These are phyloP conservation scores for sweet orange (Citrus sinensis) DNA, from an alignment of 345 rosid genomes.

Conservation along the genomic window DVS_A1.0 CM039161.1:13349001-13349500, in stretches of 20 bases:
- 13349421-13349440: constrained; percentile 86
- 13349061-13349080: no score
- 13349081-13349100: neutral
- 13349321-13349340: neutral
- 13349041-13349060: no score
- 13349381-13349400: constrained; percentile 87
- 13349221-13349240: neutral
- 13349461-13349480: constrained; percentile 89
- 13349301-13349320: constrained; percentile 23
- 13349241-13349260: neutral
- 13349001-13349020: no score
- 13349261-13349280: neutral
- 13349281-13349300: constrained; percentile 13
- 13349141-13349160: neutral
- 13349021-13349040: no score
- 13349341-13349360: neutral
- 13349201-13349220: no score
- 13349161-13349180: neutral
- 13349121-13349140: constrained; percentile 2
- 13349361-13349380: constrained; percentile 91
- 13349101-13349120: neutral
- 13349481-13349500: constrained; percentile 68
- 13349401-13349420: constrained; percentile 88
- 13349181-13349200: neutral
- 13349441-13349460: constrained; percentile 80